Evolutionary conservation across 2,329 filamentous ascomycete genomes (phyloP), one percentile per base, ranked within the genome.

Genomic region (Penicillium sp.): DNA sequence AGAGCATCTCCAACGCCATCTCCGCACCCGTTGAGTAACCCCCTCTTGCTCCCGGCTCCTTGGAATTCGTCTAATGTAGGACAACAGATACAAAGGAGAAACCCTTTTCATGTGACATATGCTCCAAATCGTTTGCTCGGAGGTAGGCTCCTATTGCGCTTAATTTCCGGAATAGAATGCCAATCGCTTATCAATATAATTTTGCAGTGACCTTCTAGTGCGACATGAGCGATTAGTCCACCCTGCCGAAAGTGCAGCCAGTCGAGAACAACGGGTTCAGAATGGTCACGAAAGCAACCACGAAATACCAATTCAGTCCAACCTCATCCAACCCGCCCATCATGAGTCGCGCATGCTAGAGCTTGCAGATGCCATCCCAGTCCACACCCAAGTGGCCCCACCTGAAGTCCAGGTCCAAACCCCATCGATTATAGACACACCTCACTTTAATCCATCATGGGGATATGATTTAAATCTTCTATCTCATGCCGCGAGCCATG

Each of bases 1-100:
- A 54, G 72, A 75, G 63, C 72, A 75, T 66, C 71, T 75, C 61
- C 72, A 75, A 68, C 69, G 72, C 58, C 72, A 75, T 69, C 72
- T 75, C 66, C 70, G 72, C 66, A 75, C 72, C 57, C 72, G 70
- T 72, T 69, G 68, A 70, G 69, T 68, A 65, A 64, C 65, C 64
- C 65, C 64, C 52, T 49, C 45, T 52, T 46, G 26, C 37, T 49
- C n/a, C 47, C 29, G 43, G 43, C 22, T 41, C 19, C 24, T 35
- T 29, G 34, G 45, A 24, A 31, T 40, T 37, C 35, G 17, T 38
- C 61, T 68, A 62, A 66, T 58, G 37, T 51, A 47, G 55, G 41
- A 52, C 45, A 59, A 53, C 57, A 72, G 70, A 75, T 60, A 75
- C 72, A 21, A 75, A 75, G 57, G 72, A 75, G 57, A 75, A 75